These are phyloP conservation scores for Millerozyma miso DNA, from an alignment of 805 yeast genomes.

Conservation along the genomic window DNA sequence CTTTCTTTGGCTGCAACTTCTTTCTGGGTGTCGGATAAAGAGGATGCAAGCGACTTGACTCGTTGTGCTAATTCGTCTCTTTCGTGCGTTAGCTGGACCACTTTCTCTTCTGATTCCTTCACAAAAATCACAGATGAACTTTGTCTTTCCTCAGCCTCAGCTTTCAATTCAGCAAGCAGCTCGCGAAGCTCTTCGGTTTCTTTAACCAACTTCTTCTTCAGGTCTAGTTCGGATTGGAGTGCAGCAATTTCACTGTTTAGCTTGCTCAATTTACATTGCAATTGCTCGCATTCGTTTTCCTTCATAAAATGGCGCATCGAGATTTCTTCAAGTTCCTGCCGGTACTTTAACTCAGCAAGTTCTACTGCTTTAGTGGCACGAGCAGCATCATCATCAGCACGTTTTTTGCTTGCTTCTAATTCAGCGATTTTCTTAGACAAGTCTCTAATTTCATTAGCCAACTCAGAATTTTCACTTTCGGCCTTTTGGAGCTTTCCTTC, in stretches of 20 bases:
- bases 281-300: background rate
- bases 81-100: background rate
- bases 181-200: background rate
- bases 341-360: background rate
- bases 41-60: background rate
- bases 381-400: background rate
- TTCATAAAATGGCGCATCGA: background rate
- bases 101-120: background rate
- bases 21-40: background rate
- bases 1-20: background rate
- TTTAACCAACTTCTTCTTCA: background rate
- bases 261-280: background rate
- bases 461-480: background rate
- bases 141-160: background rate
- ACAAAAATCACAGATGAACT: background rate
- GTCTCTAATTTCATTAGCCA: background rate
- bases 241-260: background rate
- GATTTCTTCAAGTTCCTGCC: background rate
- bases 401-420: background rate
- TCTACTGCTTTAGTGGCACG: background rate
- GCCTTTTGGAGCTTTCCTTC: background rate
- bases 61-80: background rate
- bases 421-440: background rate
- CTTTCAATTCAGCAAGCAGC: background rate
- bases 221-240: background rate